phyloP scores from a whole-genome alignment of 805 yeast species.

The Candida railenensis region DNA sequence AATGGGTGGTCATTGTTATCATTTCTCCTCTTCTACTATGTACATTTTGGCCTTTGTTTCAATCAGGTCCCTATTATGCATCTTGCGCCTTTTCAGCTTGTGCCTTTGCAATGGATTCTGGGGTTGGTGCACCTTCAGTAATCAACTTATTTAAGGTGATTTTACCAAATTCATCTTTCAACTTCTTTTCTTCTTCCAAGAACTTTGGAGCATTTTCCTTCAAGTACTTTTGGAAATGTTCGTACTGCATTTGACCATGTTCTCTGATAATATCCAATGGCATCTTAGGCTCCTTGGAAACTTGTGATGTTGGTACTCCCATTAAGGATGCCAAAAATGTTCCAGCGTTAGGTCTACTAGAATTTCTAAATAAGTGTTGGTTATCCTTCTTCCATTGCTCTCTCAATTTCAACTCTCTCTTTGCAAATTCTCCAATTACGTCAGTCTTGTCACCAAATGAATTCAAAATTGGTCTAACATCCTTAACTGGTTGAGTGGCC shows the following conservation, averaged over 20 bases:
- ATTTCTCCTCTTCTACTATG: background rate
- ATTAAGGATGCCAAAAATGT: conserved; percentile 60
- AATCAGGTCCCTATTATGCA: background rate
- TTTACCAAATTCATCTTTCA: conserved; percentile 78
- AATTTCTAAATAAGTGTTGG: conserved; percentile 30
- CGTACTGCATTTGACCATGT: conserved; percentile 87
- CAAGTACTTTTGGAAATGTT: conserved; percentile 66
- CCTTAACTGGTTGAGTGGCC: conserved; percentile 82
- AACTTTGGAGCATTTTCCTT: conserved; percentile 61
- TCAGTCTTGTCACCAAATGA: conserved; percentile 66
- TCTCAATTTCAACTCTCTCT: conserved; percentile 76
- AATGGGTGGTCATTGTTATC: too few relatives aligned
- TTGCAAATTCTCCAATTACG: conserved; percentile 75
- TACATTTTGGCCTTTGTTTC: background rate
- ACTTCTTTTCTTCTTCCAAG: conserved; percentile 82
- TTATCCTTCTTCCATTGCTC: conserved; percentile 62
- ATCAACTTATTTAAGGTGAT: conserved; percentile 82
- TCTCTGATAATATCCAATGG: conserved; percentile 89
- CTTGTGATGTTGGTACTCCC: conserved; percentile 54
- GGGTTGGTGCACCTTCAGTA: conserved; percentile 77
- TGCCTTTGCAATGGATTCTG: conserved; percentile 57
- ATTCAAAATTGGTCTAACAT: conserved; percentile 83
- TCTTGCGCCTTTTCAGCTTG: conserved; percentile 32
- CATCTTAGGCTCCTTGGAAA: conserved; percentile 59
- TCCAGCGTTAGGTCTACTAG: conserved; percentile 39